These are phyloP conservation scores for Xerocomus spinulosus DNA, from an alignment of 768 basidiomycete genomes.

Conservation along the genomic window DNA sequence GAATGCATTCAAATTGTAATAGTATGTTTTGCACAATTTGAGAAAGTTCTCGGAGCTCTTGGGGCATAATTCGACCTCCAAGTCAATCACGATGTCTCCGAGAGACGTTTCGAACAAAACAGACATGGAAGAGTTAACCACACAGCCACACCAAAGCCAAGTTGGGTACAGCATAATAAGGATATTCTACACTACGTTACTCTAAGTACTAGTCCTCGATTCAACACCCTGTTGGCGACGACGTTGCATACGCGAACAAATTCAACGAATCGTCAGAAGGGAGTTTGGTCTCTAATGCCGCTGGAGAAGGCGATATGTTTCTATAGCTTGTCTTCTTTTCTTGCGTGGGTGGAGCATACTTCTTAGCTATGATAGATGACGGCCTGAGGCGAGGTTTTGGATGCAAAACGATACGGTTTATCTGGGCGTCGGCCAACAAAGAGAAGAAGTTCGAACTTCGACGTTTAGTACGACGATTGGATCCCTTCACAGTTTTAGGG, in stretches of 20 bases:
- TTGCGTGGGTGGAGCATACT: slow-evolving; percentile 4
- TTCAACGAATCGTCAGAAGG: slow-evolving; percentile 49
- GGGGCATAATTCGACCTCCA: slow-evolving; percentile 88
- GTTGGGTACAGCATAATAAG: too few relatives aligned
- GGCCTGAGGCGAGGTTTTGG: slow-evolving; percentile 9
- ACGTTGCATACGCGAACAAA: slow-evolving; percentile 39
- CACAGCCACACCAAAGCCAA: not conserved
- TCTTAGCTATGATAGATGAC: slow-evolving; percentile 16
- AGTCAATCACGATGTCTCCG: slow-evolving; percentile 94
- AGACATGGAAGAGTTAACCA: slow-evolving; percentile 55
- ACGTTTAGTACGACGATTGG: slow-evolving; percentile 14
- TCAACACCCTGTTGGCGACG: slow-evolving; percentile 26
- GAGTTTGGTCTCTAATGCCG: slow-evolving; percentile 9
- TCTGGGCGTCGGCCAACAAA: slow-evolving; percentile 38
- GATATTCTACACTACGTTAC: too few relatives aligned
- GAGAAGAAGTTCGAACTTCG: slow-evolving; percentile 34
- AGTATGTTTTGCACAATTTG: slow-evolving; percentile 95
- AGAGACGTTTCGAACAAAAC: slow-evolving; percentile 95
- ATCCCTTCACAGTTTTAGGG: slow-evolving; percentile 1
- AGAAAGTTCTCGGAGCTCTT: slow-evolving; percentile 93
- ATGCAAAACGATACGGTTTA: slow-evolving; percentile 35
- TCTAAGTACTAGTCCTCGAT: too few relatives aligned
- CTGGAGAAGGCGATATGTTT: not conserved
- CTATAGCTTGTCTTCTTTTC: slow-evolving; percentile 9
- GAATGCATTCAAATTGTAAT: slow-evolving; percentile 95